Evolutionary conservation across 2,329 filamentous ascomycete genomes (phyloP).

Genomic region (Fusarium circinatum): DNA sequence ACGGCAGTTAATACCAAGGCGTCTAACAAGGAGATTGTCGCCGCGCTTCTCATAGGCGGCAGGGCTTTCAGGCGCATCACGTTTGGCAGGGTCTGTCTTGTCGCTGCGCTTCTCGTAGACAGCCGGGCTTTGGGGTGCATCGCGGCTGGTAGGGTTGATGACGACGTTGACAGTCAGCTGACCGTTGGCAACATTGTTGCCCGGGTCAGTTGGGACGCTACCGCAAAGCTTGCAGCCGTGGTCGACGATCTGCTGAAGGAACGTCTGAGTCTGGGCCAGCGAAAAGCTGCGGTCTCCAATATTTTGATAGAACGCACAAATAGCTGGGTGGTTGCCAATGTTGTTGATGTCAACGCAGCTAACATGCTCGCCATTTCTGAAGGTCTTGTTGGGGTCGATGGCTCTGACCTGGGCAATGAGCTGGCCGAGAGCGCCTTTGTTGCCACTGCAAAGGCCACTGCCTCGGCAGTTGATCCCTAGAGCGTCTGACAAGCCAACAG

Average conservation of each 20-base stretch:
- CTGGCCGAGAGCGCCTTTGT: neutral
- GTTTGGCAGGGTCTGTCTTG: fast-evolving
- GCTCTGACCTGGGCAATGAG: neutral
- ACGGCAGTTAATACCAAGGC: neutral
- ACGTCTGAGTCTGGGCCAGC: neutral
- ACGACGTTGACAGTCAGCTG: conserved; percentile 1
- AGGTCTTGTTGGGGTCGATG: neutral
- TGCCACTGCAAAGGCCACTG: neutral
- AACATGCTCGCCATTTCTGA: neutral
- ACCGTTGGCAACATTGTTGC: neutral
- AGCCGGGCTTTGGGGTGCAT: neutral
- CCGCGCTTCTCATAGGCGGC: neutral
- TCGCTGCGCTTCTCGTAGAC: neutral
- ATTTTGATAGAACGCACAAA: neutral
- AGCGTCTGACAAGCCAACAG: neutral
- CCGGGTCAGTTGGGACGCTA: neutral
- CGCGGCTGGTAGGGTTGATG: neutral
- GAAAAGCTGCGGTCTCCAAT: neutral
- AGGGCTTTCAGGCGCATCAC: neutral
- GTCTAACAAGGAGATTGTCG: neutral
- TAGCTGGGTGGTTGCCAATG: neutral
- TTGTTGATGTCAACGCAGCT: neutral
- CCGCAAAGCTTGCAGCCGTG: neutral
- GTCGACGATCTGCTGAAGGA: neutral
- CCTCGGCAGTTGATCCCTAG: conserved; percentile 5